These are phyloP conservation scores for Fusarium sp. DNA, from an alignment of 2,329 filamentous ascomycete genomes.

Conservation along the genomic window DNA sequence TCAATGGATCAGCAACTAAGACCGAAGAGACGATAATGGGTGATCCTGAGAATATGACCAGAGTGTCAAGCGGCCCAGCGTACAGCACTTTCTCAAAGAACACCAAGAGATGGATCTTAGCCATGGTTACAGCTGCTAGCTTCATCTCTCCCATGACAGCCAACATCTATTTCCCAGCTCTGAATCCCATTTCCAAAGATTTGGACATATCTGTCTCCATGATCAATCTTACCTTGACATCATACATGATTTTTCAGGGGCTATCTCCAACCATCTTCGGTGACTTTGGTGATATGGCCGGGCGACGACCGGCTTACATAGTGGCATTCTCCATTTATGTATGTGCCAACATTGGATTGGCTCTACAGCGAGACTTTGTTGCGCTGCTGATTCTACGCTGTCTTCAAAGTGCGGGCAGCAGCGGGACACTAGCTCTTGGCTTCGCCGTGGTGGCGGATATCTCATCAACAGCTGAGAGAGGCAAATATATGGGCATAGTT, in stretches of 20 bases:
- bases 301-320: conserved; percentile 72
- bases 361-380: conserved; percentile 68
- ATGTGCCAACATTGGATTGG: conserved; percentile 70
- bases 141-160: conserved; percentile 71
- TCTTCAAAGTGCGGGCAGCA: conserved; percentile 74
- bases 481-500: conserved; percentile 79
- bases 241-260: conserved; percentile 74
- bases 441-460: conserved; percentile 81
- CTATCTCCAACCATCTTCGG: conserved; percentile 72
- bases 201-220: conserved; percentile 56
- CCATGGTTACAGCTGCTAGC: conserved; percentile 65
- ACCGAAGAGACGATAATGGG: conserved; percentile 28
- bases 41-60: conserved; percentile 40
- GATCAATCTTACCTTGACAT: conserved; percentile 67
- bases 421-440: conserved; percentile 77
- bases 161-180: conserved; percentile 67
- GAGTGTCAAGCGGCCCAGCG: conserved; percentile 41
- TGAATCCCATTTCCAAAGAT: conserved; percentile 57
- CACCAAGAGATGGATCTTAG: conserved; percentile 65
- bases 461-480: conserved; percentile 75
- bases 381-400: conserved; percentile 72
- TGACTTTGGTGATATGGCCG: conserved; percentile 71
- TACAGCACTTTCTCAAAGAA: conserved; percentile 51
- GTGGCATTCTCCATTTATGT: conserved; percentile 70
- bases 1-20: background rate